Percentiles rank a stretch among this genome's conserved stretches.
Conservation (phyloP, 129 eudicot species). For the Artemisia tridentata region DNA sequence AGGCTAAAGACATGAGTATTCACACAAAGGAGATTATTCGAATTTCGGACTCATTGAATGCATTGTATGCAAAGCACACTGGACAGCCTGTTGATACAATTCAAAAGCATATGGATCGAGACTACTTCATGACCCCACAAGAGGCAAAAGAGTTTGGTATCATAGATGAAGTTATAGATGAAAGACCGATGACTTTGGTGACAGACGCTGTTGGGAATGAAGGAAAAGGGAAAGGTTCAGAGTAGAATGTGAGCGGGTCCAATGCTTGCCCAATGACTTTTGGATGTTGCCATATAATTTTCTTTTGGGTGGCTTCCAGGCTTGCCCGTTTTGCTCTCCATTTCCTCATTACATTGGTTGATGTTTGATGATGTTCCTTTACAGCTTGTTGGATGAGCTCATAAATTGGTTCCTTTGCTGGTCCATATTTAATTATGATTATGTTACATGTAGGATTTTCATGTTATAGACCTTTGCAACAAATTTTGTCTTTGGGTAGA, state of each 20-base stretch:
- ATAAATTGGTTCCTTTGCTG: conserved; percentile 6
- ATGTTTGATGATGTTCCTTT: conserved; percentile 1
- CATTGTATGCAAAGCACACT: conserved; percentile 73
- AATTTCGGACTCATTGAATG: conserved; percentile 73
- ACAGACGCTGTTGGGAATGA: conserved; percentile 66
- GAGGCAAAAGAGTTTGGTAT: conserved; percentile 93
- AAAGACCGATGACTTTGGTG: conserved; percentile 75
- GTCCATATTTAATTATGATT: neutral
- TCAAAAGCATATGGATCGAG: conserved; percentile 87
- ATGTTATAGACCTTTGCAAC: no score
- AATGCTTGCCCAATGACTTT: no score
- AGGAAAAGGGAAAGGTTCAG: conserved; percentile 49
- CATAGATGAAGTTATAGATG: conserved; percentile 82
- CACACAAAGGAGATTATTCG: conserved; percentile 83
- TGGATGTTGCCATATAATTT: neutral
- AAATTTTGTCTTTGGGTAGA: no score
- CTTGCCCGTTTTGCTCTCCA: conserved; percentile 5
- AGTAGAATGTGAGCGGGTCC: conserved; percentile 21
- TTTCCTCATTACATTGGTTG: neutral
- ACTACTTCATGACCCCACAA: conserved; percentile 80
- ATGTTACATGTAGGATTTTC: no score
- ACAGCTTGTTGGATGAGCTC: conserved; percentile 22
- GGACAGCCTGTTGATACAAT: conserved; percentile 62
- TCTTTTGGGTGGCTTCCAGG: conserved; percentile 5
- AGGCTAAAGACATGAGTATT: conserved; percentile 79